Base-by-base conservation (phyloP, 2,329 filamentous ascomycete species). In the Arthroderma sp. region DNA sequence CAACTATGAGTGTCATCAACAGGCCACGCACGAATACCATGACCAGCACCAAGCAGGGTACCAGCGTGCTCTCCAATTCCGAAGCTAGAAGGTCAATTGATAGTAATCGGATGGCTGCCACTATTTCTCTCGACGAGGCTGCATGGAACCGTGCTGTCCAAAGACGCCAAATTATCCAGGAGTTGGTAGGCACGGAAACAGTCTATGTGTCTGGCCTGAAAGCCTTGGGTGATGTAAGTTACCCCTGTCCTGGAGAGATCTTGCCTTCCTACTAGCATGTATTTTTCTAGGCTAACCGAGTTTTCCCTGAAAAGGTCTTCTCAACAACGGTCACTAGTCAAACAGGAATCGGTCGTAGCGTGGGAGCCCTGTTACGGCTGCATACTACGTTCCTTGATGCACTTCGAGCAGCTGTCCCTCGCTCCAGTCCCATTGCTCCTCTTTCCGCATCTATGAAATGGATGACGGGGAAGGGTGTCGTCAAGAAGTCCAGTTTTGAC, bases 141-240 rank as follows among this genome's bases (percentile, higher is more conserved):
- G 84, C 86, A n/a, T 80, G 81, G 43, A 80, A 84, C 62, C 82
- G 91, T 56, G 82, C 88, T 1, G 71, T 87, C 19, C 86, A 90
- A 65, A 82, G 93, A 60, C 82, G 88, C 13, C 83, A 85, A 61
- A 83, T 95, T 39, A 73, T 97, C 37, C 87, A 93, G 67, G 93
- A 97, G 72, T 76, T 97, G 54, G 82, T 96, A 60, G 80, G 75
- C 58, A 95, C 91, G 0, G 93, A 97, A 70, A 87, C 93, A 68
- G 83, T 85, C 65, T 97, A 97, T 68, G 84, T 97, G 64, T 82
- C 85, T 15, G 91, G 95, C 65, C 72, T 97, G 58, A 88, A 88
- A 64, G 89, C 93, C 62, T 76, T 97, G 59, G 86, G 87, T 68
- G 90, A 94, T 72, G 91, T 91, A 74, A 39, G 51, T n/a, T 25